Conservation (phyloP, 352 stramenopile genomes). For the Salisapilia sapeloensis region DNA sequence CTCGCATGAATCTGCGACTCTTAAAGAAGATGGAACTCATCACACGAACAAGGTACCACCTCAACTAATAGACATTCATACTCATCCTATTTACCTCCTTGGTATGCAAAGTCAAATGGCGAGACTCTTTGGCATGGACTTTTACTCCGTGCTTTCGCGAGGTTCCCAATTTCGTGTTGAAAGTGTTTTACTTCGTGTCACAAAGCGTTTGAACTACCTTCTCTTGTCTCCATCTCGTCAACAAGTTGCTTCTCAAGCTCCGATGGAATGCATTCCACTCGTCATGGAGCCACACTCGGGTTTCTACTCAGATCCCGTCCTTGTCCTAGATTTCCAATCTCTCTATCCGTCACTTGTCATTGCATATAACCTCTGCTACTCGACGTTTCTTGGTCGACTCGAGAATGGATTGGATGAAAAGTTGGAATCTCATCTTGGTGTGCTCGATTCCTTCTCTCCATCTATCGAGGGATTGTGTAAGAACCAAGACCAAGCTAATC, state of each 20-base stretch:
- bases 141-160: slow-evolving; percentile 84
- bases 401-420: slow-evolving; percentile 52
- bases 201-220: slow-evolving; percentile 79
- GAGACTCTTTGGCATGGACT: slow-evolving; percentile 88
- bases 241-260: slow-evolving; percentile 77
- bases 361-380: slow-evolving; percentile 99
- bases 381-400: slow-evolving; percentile 88
- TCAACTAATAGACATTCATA: background rate
- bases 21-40: slow-evolving; percentile 77
- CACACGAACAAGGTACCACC: slow-evolving; percentile 41
- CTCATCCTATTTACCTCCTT: background rate
- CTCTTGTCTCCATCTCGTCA: slow-evolving; percentile 59
- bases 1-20: slow-evolving; percentile 51
- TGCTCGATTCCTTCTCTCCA: slow-evolving; percentile 30
- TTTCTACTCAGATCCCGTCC: slow-evolving; percentile 94
- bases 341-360: slow-evolving; percentile 99
- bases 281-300: slow-evolving; percentile 91
- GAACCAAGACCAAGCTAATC: slow-evolving; percentile 29
- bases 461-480: slow-evolving; percentile 20
- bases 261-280: slow-evolving; percentile 87
- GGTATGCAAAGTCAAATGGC: slow-evolving; percentile 90
- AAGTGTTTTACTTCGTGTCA: slow-evolving; percentile 83
- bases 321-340: slow-evolving; percentile 99
- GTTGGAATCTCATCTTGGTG: slow-evolving; percentile 44
- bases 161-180: slow-evolving; percentile 91